Percentiles rank a stretch among this genome's conserved stretches.
Evolutionary conservation across 2,329 filamentous ascomycete species (phyloP).

Genomic region (Apiospora malaysiana): DNA sequence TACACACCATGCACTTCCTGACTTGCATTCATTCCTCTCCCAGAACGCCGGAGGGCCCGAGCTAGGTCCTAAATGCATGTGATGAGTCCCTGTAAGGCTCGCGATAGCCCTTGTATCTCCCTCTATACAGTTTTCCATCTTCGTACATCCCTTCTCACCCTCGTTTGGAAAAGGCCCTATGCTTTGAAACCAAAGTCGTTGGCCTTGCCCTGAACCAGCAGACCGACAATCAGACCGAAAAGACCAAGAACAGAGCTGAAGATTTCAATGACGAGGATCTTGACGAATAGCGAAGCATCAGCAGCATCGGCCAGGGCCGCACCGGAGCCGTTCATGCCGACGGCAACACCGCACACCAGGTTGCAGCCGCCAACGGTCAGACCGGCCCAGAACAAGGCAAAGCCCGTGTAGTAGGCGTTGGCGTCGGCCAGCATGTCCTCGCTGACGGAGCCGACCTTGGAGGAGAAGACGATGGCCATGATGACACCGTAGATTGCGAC

Average conservation of each 20-base stretch:
- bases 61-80: conserved; percentile 25
- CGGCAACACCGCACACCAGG: conserved; percentile 91
- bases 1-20: conserved; percentile 23
- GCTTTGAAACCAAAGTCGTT: conserved; percentile 63
- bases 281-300: conserved; percentile 93
- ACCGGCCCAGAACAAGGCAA: conserved; percentile 94
- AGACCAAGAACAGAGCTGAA: conserved; percentile 97
- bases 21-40: conserved; percentile 24
- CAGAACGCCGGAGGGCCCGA: conserved; percentile 25
- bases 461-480: conserved; percentile 98
- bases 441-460: conserved; percentile 75
- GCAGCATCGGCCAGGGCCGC: conserved; percentile 95
- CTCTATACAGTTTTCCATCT: conserved; percentile 16
- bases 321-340: conserved; percentile 97
- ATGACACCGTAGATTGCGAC: conserved; percentile 99
- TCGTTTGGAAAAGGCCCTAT: conserved; percentile 35
- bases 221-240: conserved; percentile 93
- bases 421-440: conserved; percentile 72
- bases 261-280: conserved; percentile 98
- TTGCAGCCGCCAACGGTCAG: conserved; percentile 96
- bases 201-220: conserved; percentile 86
- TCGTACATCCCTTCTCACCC: neutral
- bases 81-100: neutral
- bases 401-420: conserved; percentile 91
- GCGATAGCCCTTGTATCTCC: conserved; percentile 2